Evolutionary conservation across 148 eudicot species (phyloP).

Genomic region (Chenopodium formosanum): DNA sequence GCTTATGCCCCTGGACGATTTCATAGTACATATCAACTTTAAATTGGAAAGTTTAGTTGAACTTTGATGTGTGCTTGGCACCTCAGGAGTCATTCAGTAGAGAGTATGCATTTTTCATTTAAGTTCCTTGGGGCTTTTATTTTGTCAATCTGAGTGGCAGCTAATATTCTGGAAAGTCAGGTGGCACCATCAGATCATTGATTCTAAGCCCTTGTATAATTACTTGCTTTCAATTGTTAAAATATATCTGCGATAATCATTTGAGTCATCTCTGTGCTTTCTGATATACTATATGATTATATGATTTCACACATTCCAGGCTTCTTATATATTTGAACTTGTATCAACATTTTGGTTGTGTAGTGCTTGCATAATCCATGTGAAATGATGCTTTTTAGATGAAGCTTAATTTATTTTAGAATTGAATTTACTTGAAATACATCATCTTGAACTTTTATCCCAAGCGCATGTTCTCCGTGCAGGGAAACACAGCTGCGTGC

Average conservation of each 20-base stretch:
- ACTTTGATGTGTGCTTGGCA: not conserved
- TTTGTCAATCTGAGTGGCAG: not conserved
- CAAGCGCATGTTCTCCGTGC: slow-evolving; percentile 24
- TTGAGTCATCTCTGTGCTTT: not conserved
- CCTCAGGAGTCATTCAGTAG: not conserved
- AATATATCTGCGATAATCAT: not conserved
- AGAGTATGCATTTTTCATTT: not conserved
- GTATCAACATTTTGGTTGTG: not conserved
- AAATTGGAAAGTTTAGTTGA: not conserved
- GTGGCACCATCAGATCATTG: not conserved
- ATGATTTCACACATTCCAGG: not conserved
- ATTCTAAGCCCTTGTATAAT: no score
- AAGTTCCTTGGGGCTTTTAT: not conserved
- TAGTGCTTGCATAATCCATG: not conserved
- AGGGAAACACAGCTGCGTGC: slow-evolving; percentile 97
- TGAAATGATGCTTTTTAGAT: not conserved
- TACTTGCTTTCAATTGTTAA: not conserved
- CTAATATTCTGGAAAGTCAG: not conserved
- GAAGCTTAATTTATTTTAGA: not conserved
- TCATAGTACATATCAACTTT: not conserved
- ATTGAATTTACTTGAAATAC: not conserved
- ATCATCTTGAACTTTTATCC: not conserved
- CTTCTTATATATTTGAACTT: not conserved
- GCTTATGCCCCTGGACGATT: not conserved
- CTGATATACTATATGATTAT: not conserved